Base-by-base conservation (phyloP, 306 rosid genomes). In the Cicer judaicum region DNA sequence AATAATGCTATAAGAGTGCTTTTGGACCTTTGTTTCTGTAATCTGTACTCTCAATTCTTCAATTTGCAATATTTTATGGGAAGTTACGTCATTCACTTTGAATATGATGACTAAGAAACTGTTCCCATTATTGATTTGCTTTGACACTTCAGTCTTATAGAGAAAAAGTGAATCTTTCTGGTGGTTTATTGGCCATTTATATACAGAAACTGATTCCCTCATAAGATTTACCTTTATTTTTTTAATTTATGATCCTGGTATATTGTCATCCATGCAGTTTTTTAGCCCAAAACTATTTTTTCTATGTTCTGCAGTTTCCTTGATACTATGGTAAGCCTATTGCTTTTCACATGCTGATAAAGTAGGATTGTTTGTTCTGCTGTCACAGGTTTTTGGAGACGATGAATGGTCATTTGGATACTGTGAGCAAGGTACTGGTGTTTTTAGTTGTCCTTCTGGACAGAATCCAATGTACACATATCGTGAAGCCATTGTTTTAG, bases 361-460 rank as follows among this genome's bases (percentile, higher is more conserved):
- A 10, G 61, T 76, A 3, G 59, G 42, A 38, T 68, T 64, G 59
- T 75, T 59, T 67, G 21, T 82, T 77, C 50, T 73, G 29, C 41
- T 77, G 18, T 66, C 52, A 74, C 79, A 92, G 99, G 83, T 95
- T 71, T 89, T 74, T 87, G 98, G 98, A 67, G 96, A 90, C 0
- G 98, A 95, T 53, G 99, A 95, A 80, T 95, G 98, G 98, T 95
- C 99, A 54, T 95, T 95, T 86, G 99, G 99, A 77, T 95, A 78
- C 78, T 95, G 99, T 57, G 99, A 95, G 80, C 96, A 89, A 86
- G 98, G 98, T 76, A 86, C 88, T 53, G 99, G 99, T 68, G 99
- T 95, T 73, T 95, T 95, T 72, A 90, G 98, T 76, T 95, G 98
- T 80, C 97, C 99, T 62, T 88, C 96, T 40, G 89, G 82, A 61